These are phyloP conservation scores for Fusarium sp. DNA, from an alignment of 2,329 filamentous ascomycete species.

Conservation along the genomic window DNA sequence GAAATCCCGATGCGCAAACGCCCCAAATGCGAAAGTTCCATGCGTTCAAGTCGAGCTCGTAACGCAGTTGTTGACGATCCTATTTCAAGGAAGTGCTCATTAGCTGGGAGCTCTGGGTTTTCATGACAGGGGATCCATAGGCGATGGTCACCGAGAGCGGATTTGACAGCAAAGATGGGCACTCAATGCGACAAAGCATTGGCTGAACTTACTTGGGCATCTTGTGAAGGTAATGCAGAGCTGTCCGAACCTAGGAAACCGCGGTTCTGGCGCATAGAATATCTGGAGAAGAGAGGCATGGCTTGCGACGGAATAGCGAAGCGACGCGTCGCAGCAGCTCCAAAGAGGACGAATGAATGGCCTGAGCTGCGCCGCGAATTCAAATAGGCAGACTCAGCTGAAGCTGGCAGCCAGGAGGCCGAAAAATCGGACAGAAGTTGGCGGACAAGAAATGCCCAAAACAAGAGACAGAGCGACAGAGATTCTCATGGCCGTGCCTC, in stretches of 20 bases:
- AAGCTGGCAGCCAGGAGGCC: conserved; percentile 10
- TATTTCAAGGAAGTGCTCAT: conserved; percentile 39
- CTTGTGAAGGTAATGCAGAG: conserved; percentile 58
- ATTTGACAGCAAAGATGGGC: conserved; percentile 1
- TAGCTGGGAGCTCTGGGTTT: conserved; percentile 17
- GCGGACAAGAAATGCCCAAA: conserved; percentile 31
- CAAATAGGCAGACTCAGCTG: conserved; percentile 12
- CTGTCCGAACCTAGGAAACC: conserved; percentile 61
- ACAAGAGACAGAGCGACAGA: conserved; percentile 4
- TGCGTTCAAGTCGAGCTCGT: conserved; percentile 62
- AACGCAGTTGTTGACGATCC: conserved; percentile 61
- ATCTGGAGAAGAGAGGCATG: conserved; percentile 46
- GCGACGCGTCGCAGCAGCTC: conserved; percentile 34
- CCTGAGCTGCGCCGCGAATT: conserved; percentile 23
- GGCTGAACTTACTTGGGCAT: conserved; percentile 56
- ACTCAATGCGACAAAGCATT: conserved; percentile 11
- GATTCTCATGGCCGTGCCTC: conserved; percentile 35
- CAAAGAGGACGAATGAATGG: conserved; percentile 21
- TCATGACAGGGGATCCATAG: conserved; percentile 22
- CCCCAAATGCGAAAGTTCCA: conserved; percentile 64
- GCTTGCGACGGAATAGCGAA: conserved; percentile 31
- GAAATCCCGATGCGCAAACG: conserved; percentile 62
- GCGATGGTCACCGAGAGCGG: conserved; percentile 4
- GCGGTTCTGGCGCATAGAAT: conserved; percentile 52
- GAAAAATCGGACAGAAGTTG: conserved; percentile 9